A percentile compares a stretch with the other conserved stretches of the same genome.
phyloP scores from a whole-genome alignment of 306 rosid species.

The Macrotyloma uniflorum region DNA sequence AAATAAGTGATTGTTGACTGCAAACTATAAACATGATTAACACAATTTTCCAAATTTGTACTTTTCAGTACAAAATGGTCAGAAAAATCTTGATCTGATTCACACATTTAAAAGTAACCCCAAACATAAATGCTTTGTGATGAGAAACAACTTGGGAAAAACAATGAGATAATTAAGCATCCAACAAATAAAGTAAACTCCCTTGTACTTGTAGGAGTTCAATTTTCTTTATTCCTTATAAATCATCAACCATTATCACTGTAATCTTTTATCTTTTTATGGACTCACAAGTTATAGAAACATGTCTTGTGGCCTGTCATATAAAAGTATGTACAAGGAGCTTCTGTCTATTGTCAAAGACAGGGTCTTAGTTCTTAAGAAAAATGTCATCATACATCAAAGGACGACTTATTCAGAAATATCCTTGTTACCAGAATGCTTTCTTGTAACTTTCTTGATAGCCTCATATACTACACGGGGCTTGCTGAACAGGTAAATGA shows the following conservation, averaged over 20 bases:
- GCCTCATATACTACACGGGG: neutral
- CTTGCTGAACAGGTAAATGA: neutral
- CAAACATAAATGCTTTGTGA: neutral
- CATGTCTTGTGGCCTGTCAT: neutral
- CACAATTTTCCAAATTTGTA: neutral
- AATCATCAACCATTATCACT: neutral
- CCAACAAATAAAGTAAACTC: neutral
- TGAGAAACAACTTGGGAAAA: neutral
- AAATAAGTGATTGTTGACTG: neutral
- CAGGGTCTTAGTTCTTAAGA: neutral
- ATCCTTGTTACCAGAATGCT: neutral
- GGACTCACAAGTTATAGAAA: neutral
- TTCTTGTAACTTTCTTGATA: neutral
- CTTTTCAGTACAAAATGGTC: neutral
- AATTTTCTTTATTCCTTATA: constrained; percentile 3
- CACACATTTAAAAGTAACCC: neutral
- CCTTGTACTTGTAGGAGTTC: neutral
- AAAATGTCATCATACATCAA: constrained; percentile 6
- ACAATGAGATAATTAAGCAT: neutral
- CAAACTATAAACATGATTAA: neutral
- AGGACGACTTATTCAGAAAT: neutral
- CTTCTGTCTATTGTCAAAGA: constrained; percentile 3
- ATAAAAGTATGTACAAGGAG: neutral
- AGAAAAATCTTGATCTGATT: neutral
- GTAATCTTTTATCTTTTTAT: neutral